Evolutionary conservation across 768 basidiomycete species (phyloP), one percentile per base, ranked within the genome.

Genomic region (Boletus pseudopeckii): DNA sequence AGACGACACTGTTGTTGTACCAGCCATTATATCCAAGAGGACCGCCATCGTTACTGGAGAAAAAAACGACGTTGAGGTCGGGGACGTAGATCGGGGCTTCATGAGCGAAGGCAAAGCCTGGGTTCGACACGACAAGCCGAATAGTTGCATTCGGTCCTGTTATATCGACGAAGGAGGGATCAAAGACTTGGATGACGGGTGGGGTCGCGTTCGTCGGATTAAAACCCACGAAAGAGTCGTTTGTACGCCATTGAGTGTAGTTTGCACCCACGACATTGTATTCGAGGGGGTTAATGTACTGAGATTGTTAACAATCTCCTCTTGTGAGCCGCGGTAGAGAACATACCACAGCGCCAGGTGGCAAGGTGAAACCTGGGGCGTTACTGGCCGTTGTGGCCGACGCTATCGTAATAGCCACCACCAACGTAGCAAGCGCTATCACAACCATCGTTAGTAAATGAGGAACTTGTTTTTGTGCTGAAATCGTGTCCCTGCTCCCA

Each of bases 61-160:
- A 92, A 72, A 83, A 85, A 2, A 92, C 74, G 57, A 85, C 81
- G 60, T 90, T 80, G n/a, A 83, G 84, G n/a, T 74, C 77, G 6
- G 82, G 71, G 32, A 80, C 72, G 67, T 83, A 89, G 2, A 90
- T 74, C 0, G 87, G 86, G 3, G 86, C 90, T 70, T 92, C 90
- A 63, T 92, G 89, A 17, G 88, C 88, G 56, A 89, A 83, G 3
- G 84, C 84, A 65, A 84, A 85, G 4, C 76, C 80, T 4, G 78
- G 76, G 53, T 83, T 81, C 8, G 79, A 77, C 0, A 82, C 82
- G 44, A 92, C 79, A 54, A 80, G 66, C 4, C 78, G 76, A 45
- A 91, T 77, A 0, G 78, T 77, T 7, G 88, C 81, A 24, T 72
- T 70, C 5, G 67, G 56, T 1, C 88, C 89, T 1, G 89, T 77